Evolutionary conservation across 305 asterid species (phyloP).

Genomic region (Fraxinus nigra): DNA sequence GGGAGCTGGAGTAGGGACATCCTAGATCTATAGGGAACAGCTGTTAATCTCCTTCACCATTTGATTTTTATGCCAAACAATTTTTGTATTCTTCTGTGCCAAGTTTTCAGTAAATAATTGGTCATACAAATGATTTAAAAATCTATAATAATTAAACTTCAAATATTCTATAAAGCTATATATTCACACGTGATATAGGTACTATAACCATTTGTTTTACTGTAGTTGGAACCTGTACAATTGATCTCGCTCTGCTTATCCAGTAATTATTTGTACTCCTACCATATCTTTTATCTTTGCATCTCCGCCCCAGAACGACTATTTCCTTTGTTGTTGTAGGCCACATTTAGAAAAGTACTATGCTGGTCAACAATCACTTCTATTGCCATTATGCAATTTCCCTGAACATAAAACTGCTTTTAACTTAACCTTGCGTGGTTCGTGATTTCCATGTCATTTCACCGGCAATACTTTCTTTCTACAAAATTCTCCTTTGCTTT

Average conservation of each 20-base stretch:
- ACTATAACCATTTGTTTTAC: background rate
- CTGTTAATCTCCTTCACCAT: background rate
- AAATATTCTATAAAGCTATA: background rate
- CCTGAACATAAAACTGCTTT: background rate
- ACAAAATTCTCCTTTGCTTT: background rate
- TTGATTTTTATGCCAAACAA: background rate
- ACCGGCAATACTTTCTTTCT: background rate
- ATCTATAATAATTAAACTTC: background rate
- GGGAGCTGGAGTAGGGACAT: background rate
- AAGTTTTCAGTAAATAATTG: background rate
- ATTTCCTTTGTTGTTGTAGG: background rate
- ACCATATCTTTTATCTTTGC: background rate
- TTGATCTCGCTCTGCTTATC: background rate
- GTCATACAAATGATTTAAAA: background rate
- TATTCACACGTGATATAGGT: background rate
- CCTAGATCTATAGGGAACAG: background rate
- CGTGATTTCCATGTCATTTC: background rate
- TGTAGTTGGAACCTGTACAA: background rate
- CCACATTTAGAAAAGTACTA: background rate
- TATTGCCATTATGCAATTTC: background rate
- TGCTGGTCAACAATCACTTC: background rate
- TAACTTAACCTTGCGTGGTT: background rate
- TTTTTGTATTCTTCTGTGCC: background rate
- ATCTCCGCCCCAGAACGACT: background rate
- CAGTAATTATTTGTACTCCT: background rate